Evolutionary conservation across 441 rosid species (phyloP).

Genomic region (Brassica hybrid): DNA sequence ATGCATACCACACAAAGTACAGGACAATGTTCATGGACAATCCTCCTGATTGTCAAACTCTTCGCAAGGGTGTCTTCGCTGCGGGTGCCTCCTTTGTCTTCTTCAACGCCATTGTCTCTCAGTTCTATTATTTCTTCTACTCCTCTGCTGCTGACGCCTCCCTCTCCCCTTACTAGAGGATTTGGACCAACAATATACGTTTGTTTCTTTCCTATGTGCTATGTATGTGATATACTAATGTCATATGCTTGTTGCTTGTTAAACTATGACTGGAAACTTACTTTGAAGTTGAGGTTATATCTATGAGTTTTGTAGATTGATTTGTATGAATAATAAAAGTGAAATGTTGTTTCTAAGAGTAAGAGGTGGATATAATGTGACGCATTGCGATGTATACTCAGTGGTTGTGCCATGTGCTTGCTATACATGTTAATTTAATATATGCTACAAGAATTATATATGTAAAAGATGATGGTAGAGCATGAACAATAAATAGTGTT

Average conservation of each 20-base stretch:
- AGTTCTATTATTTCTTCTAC: constrained; percentile 61
- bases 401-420: background rate
- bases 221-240: constrained; percentile 30
- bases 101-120: constrained; percentile 61
- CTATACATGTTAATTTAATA: background rate
- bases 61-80: constrained; percentile 69
- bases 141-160: constrained; percentile 53
- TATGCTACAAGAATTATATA: background rate
- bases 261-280: too few relatives aligned
- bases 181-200: background rate
- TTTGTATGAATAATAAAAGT: too few relatives aligned
- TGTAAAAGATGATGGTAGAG: constrained; percentile 5
- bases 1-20: constrained; percentile 77
- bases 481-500: background rate
- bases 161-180: constrained; percentile 38
- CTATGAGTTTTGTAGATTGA: too few relatives aligned
- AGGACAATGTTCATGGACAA: constrained; percentile 56
- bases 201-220: background rate
- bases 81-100: constrained; percentile 72
- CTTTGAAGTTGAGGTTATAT: too few relatives aligned
- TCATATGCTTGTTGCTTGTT: background rate
- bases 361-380: background rate
- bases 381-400: background rate
- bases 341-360: background rate
- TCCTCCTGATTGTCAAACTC: constrained; percentile 64